Base-by-base conservation (phyloP, 495 filamentous ascomycete genomes). In the Penicillium macrosclerotiorum region DNA sequence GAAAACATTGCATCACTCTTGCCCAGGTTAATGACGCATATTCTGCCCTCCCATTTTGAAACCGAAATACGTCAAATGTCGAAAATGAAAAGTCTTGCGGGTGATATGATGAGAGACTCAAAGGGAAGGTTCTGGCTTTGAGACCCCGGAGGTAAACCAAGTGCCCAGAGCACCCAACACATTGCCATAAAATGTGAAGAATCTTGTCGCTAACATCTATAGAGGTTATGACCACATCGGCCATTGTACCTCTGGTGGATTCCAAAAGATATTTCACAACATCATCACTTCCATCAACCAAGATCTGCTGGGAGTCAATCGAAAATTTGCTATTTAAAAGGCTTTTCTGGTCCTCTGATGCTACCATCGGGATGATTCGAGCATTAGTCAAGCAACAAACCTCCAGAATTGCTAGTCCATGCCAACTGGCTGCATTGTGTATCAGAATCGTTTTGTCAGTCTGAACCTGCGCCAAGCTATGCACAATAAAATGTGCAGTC, bases 61-160 rank as follows among this genome's bases (percentile, higher is more conserved):
- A 22, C 2, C 45, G 29, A 23, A 62, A 50, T 29, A 64, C 23
- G 14, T 55, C 48, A 7, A 55, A 43, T 9, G 37, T 43, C 1
- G 55, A 49, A 32, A 49, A 31, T 3, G 47, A 39, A 3, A 49
- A 47, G 12, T 55, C 55, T 11, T 29, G 48, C 0, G 14, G 12
- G 7, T 24, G 17, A 6, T 1, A 30, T 8, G 3, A 22, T 12
- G 8, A 19, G 14, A 19, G 3, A n/a, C 4, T 16, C 18, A 1
- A 11, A 8, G 17, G 3, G 33, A 35, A n/a, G 8, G 7, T 19
- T 35, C 19, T n/a, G 5, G 3, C 3, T 1, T 11, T 17, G 16
- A n/a, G 30, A 12, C 18, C 24, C 8, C 9, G 33, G 13, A 57
- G 27, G 5, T 44, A 46, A 19, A 57, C 38, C 11, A 50, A 32